Evolutionary conservation across 164 flowering plant genomes (phyloP).

Genomic region (Vitis riparia): DNA sequence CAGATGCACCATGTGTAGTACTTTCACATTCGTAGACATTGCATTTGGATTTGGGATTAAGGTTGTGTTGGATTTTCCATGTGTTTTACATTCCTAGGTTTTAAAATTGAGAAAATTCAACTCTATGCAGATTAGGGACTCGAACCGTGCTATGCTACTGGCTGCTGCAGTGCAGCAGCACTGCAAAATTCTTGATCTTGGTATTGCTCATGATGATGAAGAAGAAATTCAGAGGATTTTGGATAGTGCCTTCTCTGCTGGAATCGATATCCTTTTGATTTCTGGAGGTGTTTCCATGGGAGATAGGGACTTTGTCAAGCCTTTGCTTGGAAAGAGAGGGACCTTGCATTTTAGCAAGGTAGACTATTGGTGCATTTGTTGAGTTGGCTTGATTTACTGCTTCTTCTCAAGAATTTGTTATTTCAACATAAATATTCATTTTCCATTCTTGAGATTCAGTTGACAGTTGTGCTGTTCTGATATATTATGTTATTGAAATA

Average conservation of each 20-base stretch:
- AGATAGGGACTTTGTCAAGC: slow-evolving; percentile 89
- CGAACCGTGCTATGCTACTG: slow-evolving; percentile 88
- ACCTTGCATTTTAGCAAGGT: slow-evolving; percentile 72
- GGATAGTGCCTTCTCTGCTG: slow-evolving; percentile 59
- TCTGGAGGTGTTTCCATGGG: slow-evolving; percentile 99
- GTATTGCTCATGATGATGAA: slow-evolving; percentile 83
- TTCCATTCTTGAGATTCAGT: neutral
- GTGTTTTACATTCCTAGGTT: neutral
- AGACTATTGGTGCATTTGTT: slow-evolving; percentile 9
- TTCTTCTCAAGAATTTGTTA: no score
- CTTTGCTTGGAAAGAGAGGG: slow-evolving; percentile 73
- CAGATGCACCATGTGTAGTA: neutral
- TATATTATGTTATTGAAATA: neutral
- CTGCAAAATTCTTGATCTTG: slow-evolving; percentile 82
- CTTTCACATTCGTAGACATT: neutral
- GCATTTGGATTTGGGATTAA: neutral
- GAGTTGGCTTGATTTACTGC: neutral
- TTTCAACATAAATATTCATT: neutral
- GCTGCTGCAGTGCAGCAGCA: slow-evolving; percentile 79
- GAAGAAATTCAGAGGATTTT: slow-evolving; percentile 59
- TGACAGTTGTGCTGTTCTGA: no score
- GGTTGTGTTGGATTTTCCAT: neutral
- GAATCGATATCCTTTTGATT: slow-evolving; percentile 68
- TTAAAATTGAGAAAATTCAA: neutral
- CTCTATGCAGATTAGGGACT: slow-evolving; percentile 82